Evolutionary conservation across 108 stramenopile species (phyloP), one percentile per base, ranked within the genome.

Genomic region (Nitzschia sp.): DNA sequence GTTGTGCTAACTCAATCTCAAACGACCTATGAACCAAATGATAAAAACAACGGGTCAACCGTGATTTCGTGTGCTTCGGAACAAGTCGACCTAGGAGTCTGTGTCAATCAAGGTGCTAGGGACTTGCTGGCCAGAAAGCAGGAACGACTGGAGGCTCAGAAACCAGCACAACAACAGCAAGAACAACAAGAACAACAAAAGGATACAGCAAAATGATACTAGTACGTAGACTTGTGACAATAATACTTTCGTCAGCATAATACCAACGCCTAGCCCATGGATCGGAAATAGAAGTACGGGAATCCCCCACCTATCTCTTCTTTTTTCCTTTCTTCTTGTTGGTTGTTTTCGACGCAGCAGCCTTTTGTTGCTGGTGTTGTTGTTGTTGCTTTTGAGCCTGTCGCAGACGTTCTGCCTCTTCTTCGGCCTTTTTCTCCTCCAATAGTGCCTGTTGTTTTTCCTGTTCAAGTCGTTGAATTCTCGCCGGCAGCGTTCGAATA

Each of bases 281-380:
- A 34, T 34, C 29, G 29, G 29, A 34, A 3, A 34, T 34, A 34
- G 29, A 34, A 34, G 5, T 1, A 55, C 8, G 3, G 54, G 21
- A 1, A 24, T 55, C 1, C 1, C 25, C 25, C 54, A 22, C 54
- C 25, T 12, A 79, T 70, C 60, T 43, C 43, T 70, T 73, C 59
- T 78, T 78, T 52, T 72, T 79, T 57, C 68, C 67, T 68, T 73
- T 73, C 51, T 79, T 79, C 53, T 79, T 79, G 60, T 78, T 77
- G 8, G 42, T 59, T 21, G 57, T 57, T n/a, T 59, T 72, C 20
- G 46, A n/a, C 5, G 60, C 14, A 19, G 53, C 20, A 8, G 69
- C 40, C 29, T 40, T 50, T 26, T 57, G 65, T 39, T 56, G 48
- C 42, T 48, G 55, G 22, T 46, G 59, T 56, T 75, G 59, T 56